phyloP scores from a whole-genome alignment of 139 green algal genomes.

The Picochlorum costavermella region DNA sequence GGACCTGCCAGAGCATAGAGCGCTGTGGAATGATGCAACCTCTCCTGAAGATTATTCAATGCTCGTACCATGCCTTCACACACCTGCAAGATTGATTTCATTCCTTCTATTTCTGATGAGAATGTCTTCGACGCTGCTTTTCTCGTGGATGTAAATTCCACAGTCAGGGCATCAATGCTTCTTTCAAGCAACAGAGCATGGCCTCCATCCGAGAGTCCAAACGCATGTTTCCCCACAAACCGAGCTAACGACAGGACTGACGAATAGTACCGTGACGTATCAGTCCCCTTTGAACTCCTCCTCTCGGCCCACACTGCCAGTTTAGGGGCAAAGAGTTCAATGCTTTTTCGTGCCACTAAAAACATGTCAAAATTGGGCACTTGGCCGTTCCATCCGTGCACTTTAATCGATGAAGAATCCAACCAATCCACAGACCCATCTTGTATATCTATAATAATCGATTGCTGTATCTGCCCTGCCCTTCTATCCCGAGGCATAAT shows the following conservation, averaged over 20 bases:
- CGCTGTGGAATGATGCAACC: conserved; percentile 70
- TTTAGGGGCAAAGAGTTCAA: conserved; percentile 27
- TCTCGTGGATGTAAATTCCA: conserved; percentile 20
- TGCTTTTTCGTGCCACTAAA: conserved; percentile 20
- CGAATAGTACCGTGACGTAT: neutral
- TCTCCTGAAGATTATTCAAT: conserved; percentile 72
- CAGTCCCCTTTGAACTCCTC: neutral
- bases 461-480: conserved; percentile 42
- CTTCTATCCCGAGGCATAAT: neutral
- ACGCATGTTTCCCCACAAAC: conserved; percentile 9
- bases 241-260: neutral
- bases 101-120: neutral
- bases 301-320: neutral
- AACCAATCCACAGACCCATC: neutral
- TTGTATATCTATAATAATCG: conserved; percentile 50
- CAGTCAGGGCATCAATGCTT: conserved; percentile 51
- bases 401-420: conserved; percentile 30
- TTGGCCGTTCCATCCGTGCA: conserved; percentile 48
- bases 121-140: neutral
- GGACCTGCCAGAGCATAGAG: conserved; percentile 53
- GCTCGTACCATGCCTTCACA: conserved; percentile 41
- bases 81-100: neutral
- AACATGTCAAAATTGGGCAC: conserved; percentile 72
- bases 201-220: conserved; percentile 6
- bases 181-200: conserved; percentile 55